Base-by-base conservation (phyloP, 129 eudicot species). In the Centrapalus pauciflorus region DNA sequence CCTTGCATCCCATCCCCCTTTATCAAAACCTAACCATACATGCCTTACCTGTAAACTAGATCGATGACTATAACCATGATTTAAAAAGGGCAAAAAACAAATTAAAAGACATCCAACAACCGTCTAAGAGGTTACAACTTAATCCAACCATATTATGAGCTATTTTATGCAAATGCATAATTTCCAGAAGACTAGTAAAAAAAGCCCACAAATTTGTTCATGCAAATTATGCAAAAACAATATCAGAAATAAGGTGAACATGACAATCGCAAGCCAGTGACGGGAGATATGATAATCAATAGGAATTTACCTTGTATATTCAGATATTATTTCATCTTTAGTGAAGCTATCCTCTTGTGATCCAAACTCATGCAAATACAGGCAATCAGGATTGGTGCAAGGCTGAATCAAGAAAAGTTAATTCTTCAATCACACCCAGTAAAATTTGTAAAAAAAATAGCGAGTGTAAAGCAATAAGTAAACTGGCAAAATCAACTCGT, bases 361-460 rank as follows among this genome's bases (percentile, higher is more conserved):
- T 67, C 99, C 99, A 34, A 89, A 81, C 84, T 94, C 99, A 76
- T 94, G 99, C 87, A 94, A 83, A 73, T 94, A 94, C 26, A 94
- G 81, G 76, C 99, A 94, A 66, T 94, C 99, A 51, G 90, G 97
- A 71, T 89, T 94, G 82, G 77, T 89, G 83, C 99, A 94, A 62
- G 99, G 94, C 99, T 94, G 94, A 16, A 83, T 12, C 77, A 79
- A 74, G 16, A 76, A 52, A 70, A 33, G 21, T n/a, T 14, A 25
- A 64, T 33, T 20, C 4, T 29, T 65, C 14, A 21, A 50, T 50
- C 24, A 62, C 20, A 38, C 29, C 29, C 35, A 55, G 17, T 11
- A 17, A 12, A 66, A 26, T 4, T 43, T 35, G 17, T 32, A 56
- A 3, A 9, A 37, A 38, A 20, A 60, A 30, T 30, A 49, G 21